phyloP scores from a whole-genome alignment of 2,329 filamentous ascomycete genomes.

The Clarireedia paspali region DNA sequence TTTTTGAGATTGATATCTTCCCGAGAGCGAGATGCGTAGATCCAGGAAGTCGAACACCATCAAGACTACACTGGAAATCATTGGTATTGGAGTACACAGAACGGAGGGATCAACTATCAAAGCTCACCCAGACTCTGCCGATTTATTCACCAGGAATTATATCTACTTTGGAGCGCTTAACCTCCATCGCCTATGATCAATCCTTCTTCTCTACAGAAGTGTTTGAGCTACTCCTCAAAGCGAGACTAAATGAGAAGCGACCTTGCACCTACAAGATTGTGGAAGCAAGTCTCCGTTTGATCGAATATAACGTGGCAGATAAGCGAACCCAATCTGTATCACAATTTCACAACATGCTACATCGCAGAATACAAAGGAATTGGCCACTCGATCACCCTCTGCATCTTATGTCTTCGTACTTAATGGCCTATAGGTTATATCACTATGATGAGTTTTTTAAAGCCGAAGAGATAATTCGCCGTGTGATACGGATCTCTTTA shows the following conservation, averaged over 20 bases:
- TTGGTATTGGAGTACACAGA: too few relatives aligned
- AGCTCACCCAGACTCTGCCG: not conserved
- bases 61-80: rapidly evolving
- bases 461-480: not conserved
- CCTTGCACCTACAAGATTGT: not conserved
- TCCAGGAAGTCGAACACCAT: rapidly evolving
- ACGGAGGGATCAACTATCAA: not conserved
- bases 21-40: not conserved
- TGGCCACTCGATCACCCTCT: not conserved
- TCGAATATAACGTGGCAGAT: not conserved
- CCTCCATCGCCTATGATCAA: not conserved
- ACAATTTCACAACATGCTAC: not conserved
- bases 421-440: not conserved
- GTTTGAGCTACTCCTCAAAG: not conserved
- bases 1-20: not conserved
- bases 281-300: not conserved
- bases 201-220: rapidly evolving
- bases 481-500: too few relatives aligned
- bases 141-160: not conserved
- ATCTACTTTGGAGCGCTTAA: not conserved
- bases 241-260: not conserved
- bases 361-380: not conserved
- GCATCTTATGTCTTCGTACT: not conserved
- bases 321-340: not conserved
- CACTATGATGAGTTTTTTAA: rapidly evolving